Evolutionary conservation across 169 alveolate species (phyloP).

Genomic region (Plasmodium cynomolgi): DNA sequence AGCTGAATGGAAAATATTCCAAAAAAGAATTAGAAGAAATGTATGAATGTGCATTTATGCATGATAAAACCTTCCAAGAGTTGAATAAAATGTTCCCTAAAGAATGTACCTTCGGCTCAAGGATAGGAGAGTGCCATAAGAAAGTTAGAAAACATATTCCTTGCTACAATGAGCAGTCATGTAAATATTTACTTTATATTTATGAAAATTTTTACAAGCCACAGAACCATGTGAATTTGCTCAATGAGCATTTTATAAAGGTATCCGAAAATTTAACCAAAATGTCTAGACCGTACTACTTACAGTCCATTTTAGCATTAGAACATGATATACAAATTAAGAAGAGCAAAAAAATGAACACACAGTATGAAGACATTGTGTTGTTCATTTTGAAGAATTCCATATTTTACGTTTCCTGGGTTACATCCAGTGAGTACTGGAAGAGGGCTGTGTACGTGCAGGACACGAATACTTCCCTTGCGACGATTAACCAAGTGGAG

Average conservation of each 20-base stretch:
- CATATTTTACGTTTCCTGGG: slow-evolving; percentile 70
- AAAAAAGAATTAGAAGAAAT: slow-evolving; percentile 40
- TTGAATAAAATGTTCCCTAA: slow-evolving; percentile 76
- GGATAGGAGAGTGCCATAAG: slow-evolving; percentile 79
- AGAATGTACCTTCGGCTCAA: slow-evolving; percentile 77
- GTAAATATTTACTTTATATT: slow-evolving; percentile 64
- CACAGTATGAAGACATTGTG: slow-evolving; percentile 57
- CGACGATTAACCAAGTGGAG: not conserved
- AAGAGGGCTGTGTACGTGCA: slow-evolving; percentile 62
- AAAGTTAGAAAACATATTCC: slow-evolving; percentile 50
- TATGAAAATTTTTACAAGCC: slow-evolving; percentile 77
- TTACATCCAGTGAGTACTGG: slow-evolving; percentile 74
- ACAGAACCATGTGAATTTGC: slow-evolving; percentile 66
- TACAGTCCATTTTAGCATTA: slow-evolving; percentile 60
- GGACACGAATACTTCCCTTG: not conserved
- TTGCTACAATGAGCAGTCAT: slow-evolving; percentile 51
- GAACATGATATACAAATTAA: slow-evolving; percentile 73
- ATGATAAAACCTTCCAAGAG: slow-evolving; percentile 61
- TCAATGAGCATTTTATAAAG: slow-evolving; percentile 79
- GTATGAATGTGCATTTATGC: slow-evolving; percentile 73
- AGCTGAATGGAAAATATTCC: slow-evolving; percentile 37
- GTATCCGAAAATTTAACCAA: slow-evolving; percentile 78
- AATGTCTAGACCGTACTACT: slow-evolving; percentile 51
- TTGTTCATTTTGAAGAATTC: slow-evolving; percentile 67
- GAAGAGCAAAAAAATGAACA: slow-evolving; percentile 31